Conservation (phyloP, 2,329 filamentous ascomycete species). For the Talaromyces sp. region DNA sequence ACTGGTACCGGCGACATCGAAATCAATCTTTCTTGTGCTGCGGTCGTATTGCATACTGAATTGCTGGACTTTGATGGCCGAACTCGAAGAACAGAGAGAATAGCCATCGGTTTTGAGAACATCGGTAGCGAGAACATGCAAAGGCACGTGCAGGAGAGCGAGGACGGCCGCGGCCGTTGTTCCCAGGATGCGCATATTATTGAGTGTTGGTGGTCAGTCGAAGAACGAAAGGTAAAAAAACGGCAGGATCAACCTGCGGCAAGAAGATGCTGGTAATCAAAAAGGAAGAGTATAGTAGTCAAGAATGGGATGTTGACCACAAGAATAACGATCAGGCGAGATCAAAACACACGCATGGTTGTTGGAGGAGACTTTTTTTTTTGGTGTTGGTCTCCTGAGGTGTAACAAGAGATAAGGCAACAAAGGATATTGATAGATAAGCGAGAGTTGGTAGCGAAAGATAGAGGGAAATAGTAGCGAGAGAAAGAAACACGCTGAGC, state of each 20-base stretch:
- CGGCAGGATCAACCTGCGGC: conserved; percentile 24
- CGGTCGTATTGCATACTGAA: conserved; percentile 76
- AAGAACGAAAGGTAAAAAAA: not conserved
- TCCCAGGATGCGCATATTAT: conserved; percentile 9
- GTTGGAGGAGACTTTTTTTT: not conserved
- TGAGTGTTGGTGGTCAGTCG: not conserved
- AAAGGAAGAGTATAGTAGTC: not conserved
- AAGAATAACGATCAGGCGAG: not conserved
- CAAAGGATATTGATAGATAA: not conserved
- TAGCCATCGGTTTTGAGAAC: conserved; percentile 78
- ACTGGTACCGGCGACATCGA: conserved; percentile 78
- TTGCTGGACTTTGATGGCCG: conserved; percentile 63
- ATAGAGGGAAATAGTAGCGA: not conserved
- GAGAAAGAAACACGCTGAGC: not conserved
- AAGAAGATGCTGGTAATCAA: not conserved
- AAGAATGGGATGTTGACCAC: not conserved
- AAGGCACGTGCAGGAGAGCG: conserved; percentile 13
- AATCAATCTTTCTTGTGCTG: conserved; percentile 64
- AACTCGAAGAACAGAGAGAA: conserved; percentile 56
- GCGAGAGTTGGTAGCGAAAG: not conserved
- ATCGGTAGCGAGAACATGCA: conserved; percentile 55
- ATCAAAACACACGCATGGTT: conserved; percentile 1
- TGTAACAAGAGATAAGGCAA: not conserved
- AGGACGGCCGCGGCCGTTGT: conserved; percentile 6
- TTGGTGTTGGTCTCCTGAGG: not conserved